Evolutionary conservation across 495 filamentous ascomycete genomes (phyloP), one percentile per base, ranked within the genome.

Genomic region (Aspergillus coremiiformis): DNA sequence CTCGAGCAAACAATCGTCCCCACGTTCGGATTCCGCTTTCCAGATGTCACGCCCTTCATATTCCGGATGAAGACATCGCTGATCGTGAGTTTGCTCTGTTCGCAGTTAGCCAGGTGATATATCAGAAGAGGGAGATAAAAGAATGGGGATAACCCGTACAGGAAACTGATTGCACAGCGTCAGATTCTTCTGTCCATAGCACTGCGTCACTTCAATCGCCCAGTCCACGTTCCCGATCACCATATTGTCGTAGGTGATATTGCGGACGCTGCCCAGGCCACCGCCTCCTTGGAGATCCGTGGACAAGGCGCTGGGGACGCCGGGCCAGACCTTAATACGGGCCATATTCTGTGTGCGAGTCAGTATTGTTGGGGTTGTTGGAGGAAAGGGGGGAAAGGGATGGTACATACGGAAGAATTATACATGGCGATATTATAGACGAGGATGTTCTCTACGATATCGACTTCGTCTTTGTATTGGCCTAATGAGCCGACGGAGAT

Each of bases 291-390:
- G 79, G 1, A 84, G 72, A 50, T 82, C 79, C 19, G 71, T 74
- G 5, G 72, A 78, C 20, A 81, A 57, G 1, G 64, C 74, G 15
- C 72, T 72, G 14, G 72, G 60, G 17, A 69, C 61, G 39, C 80
- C 80, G 1, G 82, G 81, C 82, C 82, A 85, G 57, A 84, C 81
- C 67, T 87, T 86, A 67, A 86, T 86, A 37, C 84, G 81, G 8
- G 83, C 84, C 43, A 83, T 83, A 55, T 86, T 77, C 69, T 73
- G 33, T 20, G 43, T n/a, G n/a, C n/a, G n/a, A n/a, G n/a, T n/a
- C n/a, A n/a, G n/a, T n/a, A n/a, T n/a, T n/a, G n/a, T 3, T 29
- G 11, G 27, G 9, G 19, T 30, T 48, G 3, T 24, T 39, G n/a
- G 20, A 32, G 17, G 29, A 26, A 15, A 12, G 5, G 5, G 29